Conservation (phyloP, 371 early-diverging fungal species). For the Mortierella sp. region DNA sequence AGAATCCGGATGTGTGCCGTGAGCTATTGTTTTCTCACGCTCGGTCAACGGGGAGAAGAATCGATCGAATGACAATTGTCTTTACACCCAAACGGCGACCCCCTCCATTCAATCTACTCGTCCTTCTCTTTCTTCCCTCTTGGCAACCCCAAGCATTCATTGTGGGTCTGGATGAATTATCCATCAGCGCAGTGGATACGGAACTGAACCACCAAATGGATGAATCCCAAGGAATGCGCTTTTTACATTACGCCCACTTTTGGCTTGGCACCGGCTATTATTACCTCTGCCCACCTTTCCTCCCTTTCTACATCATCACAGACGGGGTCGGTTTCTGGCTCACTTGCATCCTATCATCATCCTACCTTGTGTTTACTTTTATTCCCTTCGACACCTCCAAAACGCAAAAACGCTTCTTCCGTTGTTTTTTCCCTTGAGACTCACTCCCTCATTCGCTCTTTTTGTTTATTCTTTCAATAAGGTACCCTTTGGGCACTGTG, state of each 20-base stretch:
- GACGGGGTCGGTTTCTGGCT: background rate
- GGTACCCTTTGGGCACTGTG: background rate
- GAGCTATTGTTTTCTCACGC: constrained; percentile 69
- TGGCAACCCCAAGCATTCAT: background rate
- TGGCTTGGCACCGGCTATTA: background rate
- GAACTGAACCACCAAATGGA: background rate
- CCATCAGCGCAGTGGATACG: background rate
- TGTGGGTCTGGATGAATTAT: background rate
- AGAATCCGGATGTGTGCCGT: background rate
- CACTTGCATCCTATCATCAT: background rate
- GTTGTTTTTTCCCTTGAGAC: background rate
- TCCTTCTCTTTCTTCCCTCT: background rate
- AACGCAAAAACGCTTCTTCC: no score
- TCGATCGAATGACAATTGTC: background rate
- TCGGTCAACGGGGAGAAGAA: constrained; percentile 37
- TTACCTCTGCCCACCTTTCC: background rate
- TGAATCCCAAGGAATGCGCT: background rate
- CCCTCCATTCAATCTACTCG: no score
- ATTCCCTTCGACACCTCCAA: background rate
- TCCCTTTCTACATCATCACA: no score
- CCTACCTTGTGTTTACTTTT: background rate
- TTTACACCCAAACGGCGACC: background rate
- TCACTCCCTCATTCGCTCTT: background rate
- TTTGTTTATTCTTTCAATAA: background rate
- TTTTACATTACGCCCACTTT: constrained; percentile 4